phyloP scores from a whole-genome alignment of 768 basidiomycete genomes.

The Termitomyces heimii region DNA sequence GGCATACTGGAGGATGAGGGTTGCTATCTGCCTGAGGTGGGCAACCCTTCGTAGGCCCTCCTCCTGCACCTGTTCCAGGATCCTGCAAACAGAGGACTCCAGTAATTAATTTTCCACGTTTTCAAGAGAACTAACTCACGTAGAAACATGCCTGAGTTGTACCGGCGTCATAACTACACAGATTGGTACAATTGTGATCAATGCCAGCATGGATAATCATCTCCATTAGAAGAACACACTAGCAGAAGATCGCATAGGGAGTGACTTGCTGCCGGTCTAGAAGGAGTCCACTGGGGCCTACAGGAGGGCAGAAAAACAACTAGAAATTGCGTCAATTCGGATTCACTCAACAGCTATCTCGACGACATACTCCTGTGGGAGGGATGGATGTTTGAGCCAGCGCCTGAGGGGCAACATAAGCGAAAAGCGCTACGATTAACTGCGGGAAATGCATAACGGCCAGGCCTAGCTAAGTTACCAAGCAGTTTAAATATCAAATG shows the following conservation, averaged over 20 bases:
- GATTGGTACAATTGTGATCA: background rate
- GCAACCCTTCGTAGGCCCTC: background rate
- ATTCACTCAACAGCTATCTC: background rate
- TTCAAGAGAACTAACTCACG: background rate
- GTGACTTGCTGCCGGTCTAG: background rate
- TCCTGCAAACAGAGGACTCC: background rate
- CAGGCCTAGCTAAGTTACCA: too few species aligned
- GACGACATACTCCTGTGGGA: background rate
- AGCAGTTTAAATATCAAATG: background rate
- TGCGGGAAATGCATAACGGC: background rate
- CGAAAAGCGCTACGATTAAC: background rate
- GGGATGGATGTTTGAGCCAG: background rate
- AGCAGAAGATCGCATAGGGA: background rate
- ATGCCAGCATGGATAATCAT: background rate
- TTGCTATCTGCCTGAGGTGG: background rate
- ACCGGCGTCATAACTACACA: background rate
- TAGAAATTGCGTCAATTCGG: background rate
- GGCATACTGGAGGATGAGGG: background rate
- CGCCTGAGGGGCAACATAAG: background rate
- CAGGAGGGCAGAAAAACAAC: background rate
- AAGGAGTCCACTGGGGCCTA: background rate
- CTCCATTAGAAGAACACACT: background rate
- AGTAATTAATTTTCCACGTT: background rate
- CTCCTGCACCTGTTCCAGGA: background rate
- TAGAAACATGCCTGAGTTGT: background rate